phyloP scores from a whole-genome alignment of 2,329 filamentous ascomycete species.

The Ramichloridium luteum region DNA sequence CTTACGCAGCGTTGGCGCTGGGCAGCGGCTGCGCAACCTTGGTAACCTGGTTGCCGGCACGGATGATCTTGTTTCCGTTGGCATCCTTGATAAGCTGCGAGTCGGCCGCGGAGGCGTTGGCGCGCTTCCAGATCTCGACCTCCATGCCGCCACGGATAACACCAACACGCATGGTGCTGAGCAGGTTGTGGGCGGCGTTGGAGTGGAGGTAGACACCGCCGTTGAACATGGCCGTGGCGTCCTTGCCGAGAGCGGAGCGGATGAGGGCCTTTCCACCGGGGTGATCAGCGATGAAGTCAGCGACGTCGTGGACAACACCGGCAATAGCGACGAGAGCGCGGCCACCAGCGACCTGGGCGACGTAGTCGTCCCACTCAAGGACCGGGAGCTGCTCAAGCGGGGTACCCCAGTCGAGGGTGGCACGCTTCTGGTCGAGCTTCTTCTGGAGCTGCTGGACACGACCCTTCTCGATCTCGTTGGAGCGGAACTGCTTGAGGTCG shows the following conservation, averaged over 20 bases:
- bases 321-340: constrained; percentile 66
- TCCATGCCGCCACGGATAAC: constrained; percentile 78
- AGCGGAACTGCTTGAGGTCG: constrained; percentile 80
- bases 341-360: constrained; percentile 63
- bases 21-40: constrained; percentile 68
- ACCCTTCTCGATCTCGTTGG: constrained; percentile 88
- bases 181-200: constrained; percentile 78
- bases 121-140: constrained; percentile 86
- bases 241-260: constrained; percentile 69
- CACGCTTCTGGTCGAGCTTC: constrained; percentile 81
- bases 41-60: constrained; percentile 75
- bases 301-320: constrained; percentile 76
- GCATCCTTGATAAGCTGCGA: constrained; percentile 69
- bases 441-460: constrained; percentile 80
- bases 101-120: constrained; percentile 74
- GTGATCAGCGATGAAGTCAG: constrained; percentile 75
- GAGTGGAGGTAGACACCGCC: constrained; percentile 82
- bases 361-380: constrained; percentile 76
- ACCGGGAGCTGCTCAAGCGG: constrained; percentile 77
- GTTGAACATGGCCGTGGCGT: constrained; percentile 84
- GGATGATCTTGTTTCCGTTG: constrained; percentile 67
- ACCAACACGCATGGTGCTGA: constrained; percentile 78
- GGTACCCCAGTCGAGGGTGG: constrained; percentile 72
- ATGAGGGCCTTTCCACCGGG: constrained; percentile 86
- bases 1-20: constrained; percentile 72